Base-by-base conservation (phyloP, 345 rosid genomes). In the Euphorbia peplus region DNA sequence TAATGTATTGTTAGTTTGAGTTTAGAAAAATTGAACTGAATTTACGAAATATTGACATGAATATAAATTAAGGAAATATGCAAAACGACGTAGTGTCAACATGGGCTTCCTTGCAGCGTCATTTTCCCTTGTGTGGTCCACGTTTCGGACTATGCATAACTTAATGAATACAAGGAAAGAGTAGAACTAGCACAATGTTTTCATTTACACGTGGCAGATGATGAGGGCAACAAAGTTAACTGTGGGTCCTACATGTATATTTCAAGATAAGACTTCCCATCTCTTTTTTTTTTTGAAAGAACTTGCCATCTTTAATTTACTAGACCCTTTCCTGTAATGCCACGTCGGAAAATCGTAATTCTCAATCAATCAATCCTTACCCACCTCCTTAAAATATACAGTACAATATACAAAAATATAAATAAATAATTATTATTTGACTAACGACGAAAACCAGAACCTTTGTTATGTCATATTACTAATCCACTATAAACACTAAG, bases 341-440 rank as follows among this genome's bases (percentile, higher is more conserved):
- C 66, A 60, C 52, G 59, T 18, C 22, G 59, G 51, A 50, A 69
- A 29, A 50, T 32, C 37, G 37, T 60, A 63, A 7, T 0, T 67
- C 70, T 37, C 51, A 68, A 58, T 48, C 64, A 64, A 48, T 14
- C 61, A 0, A 54, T 15, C 5, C 61, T 22, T 66, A 35, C 69
- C 60, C 48, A 14, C 37, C 15, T 52, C 22, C 60, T 5, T 21
- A 16, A 7, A 13, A 15, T 9, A 24, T 39, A 5, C 42, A 4
- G 8, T 39, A 39, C 5, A 39, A 39, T 39, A 39, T 8, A 39
- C 6, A 4, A 39, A 35, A 35, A 39, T 8, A 39, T 5, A 5
- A 39, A 39, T 39, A 8, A 8, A 6, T 32, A 32, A n/a, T n/a
- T n/a, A n/a, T n/a, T 32, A 32, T 32, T 32, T 3, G 37, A 32